Evolutionary conservation across 306 rosid genomes (phyloP).

Genomic region (Castanea sativa): DNA sequence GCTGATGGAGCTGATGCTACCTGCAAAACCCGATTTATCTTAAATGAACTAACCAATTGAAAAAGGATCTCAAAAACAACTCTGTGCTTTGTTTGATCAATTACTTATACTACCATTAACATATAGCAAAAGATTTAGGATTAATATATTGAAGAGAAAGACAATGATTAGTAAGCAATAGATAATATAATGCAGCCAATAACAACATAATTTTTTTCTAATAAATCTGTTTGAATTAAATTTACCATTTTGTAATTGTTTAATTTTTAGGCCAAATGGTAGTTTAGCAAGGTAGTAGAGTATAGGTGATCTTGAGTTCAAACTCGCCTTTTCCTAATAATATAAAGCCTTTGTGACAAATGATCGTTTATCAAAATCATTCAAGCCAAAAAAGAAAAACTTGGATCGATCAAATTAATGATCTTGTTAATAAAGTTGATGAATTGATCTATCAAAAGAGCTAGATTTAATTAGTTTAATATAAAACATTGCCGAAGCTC

Average conservation of each 20-base stretch:
- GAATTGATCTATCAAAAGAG: not conserved
- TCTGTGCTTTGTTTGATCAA: not conserved
- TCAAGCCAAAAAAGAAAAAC: not conserved
- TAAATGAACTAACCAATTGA: not conserved
- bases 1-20: conserved; percentile 56
- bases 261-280: no score
- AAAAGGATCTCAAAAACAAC: not conserved
- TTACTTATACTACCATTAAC: not conserved
- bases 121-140: not conserved
- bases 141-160: not conserved
- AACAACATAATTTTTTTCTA: not conserved
- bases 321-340: no score
- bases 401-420: not conserved
- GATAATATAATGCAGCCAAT: not conserved
- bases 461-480: not conserved
- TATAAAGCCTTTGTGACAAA: not conserved
- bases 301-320: no score
- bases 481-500: not conserved
- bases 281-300: no score
- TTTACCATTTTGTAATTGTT: no score
- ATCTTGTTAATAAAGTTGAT: not conserved
- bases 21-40: conserved; percentile 41
- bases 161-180: not conserved
- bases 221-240: no score
- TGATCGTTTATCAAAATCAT: not conserved